Percentiles rank a stretch among this genome's conserved stretches.
Conservation (phyloP, 2,329 filamentous ascomycete genomes). For the Sarocladiaceae sp. region DNA sequence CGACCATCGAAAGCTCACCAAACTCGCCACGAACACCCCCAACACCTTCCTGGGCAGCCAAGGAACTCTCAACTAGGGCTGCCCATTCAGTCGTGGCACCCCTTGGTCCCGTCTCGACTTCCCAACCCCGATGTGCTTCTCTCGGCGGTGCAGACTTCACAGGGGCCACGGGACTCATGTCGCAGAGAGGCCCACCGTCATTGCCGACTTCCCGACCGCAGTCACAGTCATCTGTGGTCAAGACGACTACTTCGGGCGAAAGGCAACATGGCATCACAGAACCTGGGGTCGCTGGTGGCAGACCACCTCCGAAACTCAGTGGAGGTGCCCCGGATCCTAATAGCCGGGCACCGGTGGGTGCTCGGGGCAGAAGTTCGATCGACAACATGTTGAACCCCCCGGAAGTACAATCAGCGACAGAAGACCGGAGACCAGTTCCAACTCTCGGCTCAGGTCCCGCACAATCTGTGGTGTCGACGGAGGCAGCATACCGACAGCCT, state of each 20-base stretch:
- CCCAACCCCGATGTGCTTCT: constrained; percentile 48
- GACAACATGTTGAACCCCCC: neutral
- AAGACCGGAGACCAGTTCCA: neutral
- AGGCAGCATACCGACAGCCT: neutral
- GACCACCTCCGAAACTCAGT: no score
- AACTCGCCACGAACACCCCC: constrained; percentile 29
- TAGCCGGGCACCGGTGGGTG: neutral
- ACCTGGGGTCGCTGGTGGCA: no score
- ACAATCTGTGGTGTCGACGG: neutral
- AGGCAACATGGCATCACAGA: neutral
- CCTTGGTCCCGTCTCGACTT: neutral
- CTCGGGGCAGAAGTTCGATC: neutral
- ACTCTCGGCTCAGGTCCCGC: neutral
- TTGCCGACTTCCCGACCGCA: constrained; percentile 36
- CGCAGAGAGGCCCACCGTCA: constrained; percentile 53
- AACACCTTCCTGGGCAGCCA: constrained; percentile 25
- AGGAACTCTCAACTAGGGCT: constrained; percentile 11
- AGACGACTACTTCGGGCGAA: constrained; percentile 9
- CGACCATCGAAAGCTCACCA: constrained; percentile 24
- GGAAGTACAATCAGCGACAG: neutral
- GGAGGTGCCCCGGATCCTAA: neutral
- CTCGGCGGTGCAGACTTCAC: constrained; percentile 41
- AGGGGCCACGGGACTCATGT: constrained; percentile 59
- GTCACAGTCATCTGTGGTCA: constrained; percentile 19
- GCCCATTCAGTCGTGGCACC: neutral